Base-by-base conservation (phyloP, 116 monocot species). In the Trichopus zeylanicus region DNA sequence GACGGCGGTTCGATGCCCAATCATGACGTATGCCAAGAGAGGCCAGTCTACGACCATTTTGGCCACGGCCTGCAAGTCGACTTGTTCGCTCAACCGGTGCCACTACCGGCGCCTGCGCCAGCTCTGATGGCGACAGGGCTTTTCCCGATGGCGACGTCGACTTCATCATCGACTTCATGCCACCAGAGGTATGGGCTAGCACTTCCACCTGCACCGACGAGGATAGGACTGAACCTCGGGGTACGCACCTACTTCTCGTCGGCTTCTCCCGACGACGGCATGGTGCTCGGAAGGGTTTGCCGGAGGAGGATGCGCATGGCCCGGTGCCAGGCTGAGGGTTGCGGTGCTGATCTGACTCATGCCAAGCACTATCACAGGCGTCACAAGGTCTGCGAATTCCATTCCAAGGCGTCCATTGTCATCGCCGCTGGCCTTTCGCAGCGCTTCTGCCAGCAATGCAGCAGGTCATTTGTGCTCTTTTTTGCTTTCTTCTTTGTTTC, bases 361-460 rank as follows among this genome's bases (percentile, higher is more conserved):
- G 75, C 82, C 9, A 87, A 87, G 78, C 73, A 87, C 35, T 87
- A 87, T 57, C 87, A 87, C 69, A 72, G 82, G 26, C 64, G 82
- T 21, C 87, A 87, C 53, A 87, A 82, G 76, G 87, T 87, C n/a
- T 87, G 87, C 46, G 82, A 82, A 64, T 63, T 70, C 48, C 87
- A 87, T 64, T 82, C 87, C 15, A 87, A 82, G 70, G 82, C 87
- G 10, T 66, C 87, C 11, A 63, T 70, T 30, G 87, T 79, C 60
- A 55, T 76, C 31, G 61, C 66, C 21, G 61, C 61, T 33, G 82
- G 87, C 29, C 38, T 76, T 25, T 56, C 61, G 7, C 87, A 87
- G 56, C 75, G 87, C 39, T 87, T 87, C 66, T 82, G 82, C 55
- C 82, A 87, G 32, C 87, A 87, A 53, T 87, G 87, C 76, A 87